Evolutionary conservation across 2,329 filamentous ascomycete genomes (phyloP), one percentile per base, ranked within the genome.

Genomic region (Penicillium aurantiogriseum): DNA sequence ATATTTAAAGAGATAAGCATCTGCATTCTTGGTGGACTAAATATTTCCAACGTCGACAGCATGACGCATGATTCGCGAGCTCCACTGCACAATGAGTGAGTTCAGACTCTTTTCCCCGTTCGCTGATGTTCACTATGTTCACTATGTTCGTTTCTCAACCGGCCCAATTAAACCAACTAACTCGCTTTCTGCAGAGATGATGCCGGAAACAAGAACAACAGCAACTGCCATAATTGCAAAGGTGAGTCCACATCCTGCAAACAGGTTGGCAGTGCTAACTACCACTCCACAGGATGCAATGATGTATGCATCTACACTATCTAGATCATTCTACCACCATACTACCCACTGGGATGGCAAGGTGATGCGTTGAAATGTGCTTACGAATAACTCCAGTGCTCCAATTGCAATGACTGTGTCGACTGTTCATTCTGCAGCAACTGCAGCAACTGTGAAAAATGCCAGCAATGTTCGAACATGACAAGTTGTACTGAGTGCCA

Each of bases 351-450:
- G 3, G 10, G 5, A 17, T 39, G 25, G n/a, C 6, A 31, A 31
- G 5, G 11, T 9, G 10, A 40, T 39, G 6, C 1, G 6, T 4
- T 43, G 21, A 48, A 27, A 38, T 13, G 8, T 40, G 9, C 36
- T 51, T 40, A 51, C 27, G 31, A 29, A 15, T 40, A 21, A 42
- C 10, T 23, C 25, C 8, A 51, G 48, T 51, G 48, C 25, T 31
- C 48, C 36, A 51, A 51, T 33, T 51, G 48, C 15, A 33, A 29
- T 51, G 36, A 51, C 13, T 51, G 48, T 31, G n/a, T 29, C 48
- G 36, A 51, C n/a, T 51, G 48, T 51, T 51, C 36, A 42, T 51
- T 21, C 25, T 51, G 48, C 36, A 51, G 48, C 19, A 50, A 50
- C 23, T 50, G 47, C 47, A 40, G 2, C 25, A 19, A 42, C 15